Evolutionary conservation across 1,284 basidiomycete species (phyloP), one percentile per base, ranked within the genome.

Genomic region (Ganoderma resinaceum): DNA sequence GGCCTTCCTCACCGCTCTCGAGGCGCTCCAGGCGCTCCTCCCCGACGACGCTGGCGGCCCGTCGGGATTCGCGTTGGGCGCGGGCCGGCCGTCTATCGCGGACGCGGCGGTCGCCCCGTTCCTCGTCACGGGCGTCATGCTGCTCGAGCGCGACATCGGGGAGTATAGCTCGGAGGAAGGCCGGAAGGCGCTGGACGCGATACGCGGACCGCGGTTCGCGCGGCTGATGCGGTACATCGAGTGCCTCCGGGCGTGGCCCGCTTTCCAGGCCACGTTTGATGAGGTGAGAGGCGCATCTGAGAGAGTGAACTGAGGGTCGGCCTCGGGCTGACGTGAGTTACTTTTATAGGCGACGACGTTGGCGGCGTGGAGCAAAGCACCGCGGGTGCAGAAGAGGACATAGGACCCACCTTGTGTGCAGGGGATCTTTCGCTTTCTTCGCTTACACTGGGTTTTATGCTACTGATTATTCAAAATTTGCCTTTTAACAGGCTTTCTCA

Each of bases 181-280:
- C 46, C 78, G 78, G 1, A 75, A 70, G 58, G 59, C 81, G 23
- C 71, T 77, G n/a, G 73, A 74, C 20, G 67, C 66, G 7, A 62
- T 83, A 40, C 63, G 65, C 16, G 65, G 66, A 18, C 72, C 74
- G 2, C 76, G 77, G 65, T 79, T 80, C 66, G 72, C 75, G 12
- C 76, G 77, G 49, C 77, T 81, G 63, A 46, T 70, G 26, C 69
- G 72, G 60, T 83, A 83, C 63, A 69, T 72, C 18, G 63, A 66
- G 38, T 77, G 73, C 16, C 37, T 82, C 20, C 69, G 77, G 62
- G 76, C 73, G 35, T 77, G 80, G 43, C 74, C 74, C 31, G 80
- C 77, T 60, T 72, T 78, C 64, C 71, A 76, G 65, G 68, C 70
- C 12, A 80, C 77, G 0, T 82, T 79, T 58, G 72, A 79, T 60